These are phyloP conservation scores for Hyparrhenia diplandra DNA, from an alignment of 176 grass and related monocot genomes.

Conservation along the genomic window DNA sequence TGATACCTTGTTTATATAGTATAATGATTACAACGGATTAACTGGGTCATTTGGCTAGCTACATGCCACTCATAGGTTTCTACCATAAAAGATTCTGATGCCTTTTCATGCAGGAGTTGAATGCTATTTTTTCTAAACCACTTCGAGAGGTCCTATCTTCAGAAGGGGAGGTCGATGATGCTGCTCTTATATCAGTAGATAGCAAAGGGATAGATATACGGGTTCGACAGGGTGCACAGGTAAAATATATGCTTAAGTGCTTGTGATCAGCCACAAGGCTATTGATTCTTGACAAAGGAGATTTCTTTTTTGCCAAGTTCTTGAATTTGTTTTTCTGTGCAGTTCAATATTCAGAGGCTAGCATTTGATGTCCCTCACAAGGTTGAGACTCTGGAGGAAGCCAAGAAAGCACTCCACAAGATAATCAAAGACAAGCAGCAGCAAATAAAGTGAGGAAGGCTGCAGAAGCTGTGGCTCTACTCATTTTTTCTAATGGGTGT, in stretches of 20 bases:
- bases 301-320: neutral
- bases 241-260: constrained; percentile 21
- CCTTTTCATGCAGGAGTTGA: constrained; percentile 61
- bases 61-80: neutral
- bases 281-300: neutral
- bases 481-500: neutral
- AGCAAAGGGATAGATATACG: constrained; percentile 98
- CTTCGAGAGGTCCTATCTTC: constrained; percentile 76
- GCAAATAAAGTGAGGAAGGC: constrained; percentile 22
- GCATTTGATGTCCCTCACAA: constrained; percentile 78
- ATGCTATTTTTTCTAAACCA: constrained; percentile 92
- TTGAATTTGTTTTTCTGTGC: constrained; percentile 7
- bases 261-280: neutral
- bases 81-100: constrained; percentile 19
- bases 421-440: constrained; percentile 62
- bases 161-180: constrained; percentile 87
- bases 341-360: constrained; percentile 83
- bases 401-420: constrained; percentile 82
- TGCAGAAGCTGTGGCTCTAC: neutral
- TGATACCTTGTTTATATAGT: constrained; percentile 4
- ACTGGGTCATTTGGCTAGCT: neutral
- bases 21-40: neutral
- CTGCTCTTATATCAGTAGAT: constrained; percentile 96
- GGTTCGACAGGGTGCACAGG: constrained; percentile 99
- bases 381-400: constrained; percentile 93